Evolutionary conservation across 2,329 filamentous ascomycete genomes (phyloP), one percentile per base, ranked within the genome.

Genomic region (Fusarium secorum): DNA sequence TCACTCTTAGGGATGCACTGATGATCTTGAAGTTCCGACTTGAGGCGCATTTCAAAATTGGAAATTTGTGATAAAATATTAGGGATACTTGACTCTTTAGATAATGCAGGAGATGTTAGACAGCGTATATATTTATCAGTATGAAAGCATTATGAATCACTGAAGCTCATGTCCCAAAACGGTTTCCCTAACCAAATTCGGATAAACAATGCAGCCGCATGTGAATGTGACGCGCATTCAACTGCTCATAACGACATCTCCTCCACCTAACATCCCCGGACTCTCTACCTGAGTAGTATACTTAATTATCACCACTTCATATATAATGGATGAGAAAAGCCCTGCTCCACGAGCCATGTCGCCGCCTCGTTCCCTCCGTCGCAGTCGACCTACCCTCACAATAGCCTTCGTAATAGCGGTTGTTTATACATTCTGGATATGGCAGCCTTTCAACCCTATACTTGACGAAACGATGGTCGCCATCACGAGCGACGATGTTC

Each of bases 241-340:
- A 56, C 62, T 71, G 39, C 45, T 48, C 55, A 58, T 70, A 70
- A 64, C 69, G 48, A 68, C 71, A 54, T 69, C 22, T 57, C 68
- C 32, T 66, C 45, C 60, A 54, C 60, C 58, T 59, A 55, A 60
- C 53, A 33, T 38, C 60, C 45, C 28, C 36, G 44, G 52, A 42
- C 45, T 66, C 56, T 66, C 57, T 53, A 48, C 44, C 53, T 55
- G n/a, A 48, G 28, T 18, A 56, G 30, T 26, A 60, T 13, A 42
- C 41, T 20, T 22, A 33, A 61, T 32, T 38, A 53, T 41, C 56
- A 60, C 28, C 33, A 48, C 36, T 41, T 54, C 54, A 39, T 44
- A 58, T 59, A 60, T 45, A 60, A 80, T 80, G 79, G 77, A 80
- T 48, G 79, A 80, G 68, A 80, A 80, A 71, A 58, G 54, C 55